Evolutionary conservation across 441 rosid species (phyloP), one percentile per base, ranked within the genome.

Genomic region (Lagerstroemia fauriei): DNA sequence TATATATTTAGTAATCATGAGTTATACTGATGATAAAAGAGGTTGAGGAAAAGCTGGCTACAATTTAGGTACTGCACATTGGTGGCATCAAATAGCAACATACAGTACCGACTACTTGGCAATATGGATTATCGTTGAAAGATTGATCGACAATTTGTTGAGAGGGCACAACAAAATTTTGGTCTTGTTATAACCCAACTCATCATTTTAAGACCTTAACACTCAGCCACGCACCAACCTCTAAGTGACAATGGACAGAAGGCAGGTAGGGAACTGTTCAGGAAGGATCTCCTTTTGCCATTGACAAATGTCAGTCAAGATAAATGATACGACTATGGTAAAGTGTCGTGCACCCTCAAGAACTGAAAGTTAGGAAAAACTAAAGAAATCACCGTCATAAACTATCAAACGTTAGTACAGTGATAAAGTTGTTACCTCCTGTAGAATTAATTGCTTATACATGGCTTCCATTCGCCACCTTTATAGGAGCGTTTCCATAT

Each of bases 401-500:
- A 47, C 75, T 72, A 72, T 6, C n/a, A 17, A 47, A 11, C 47
- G 57, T 29, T 24, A 47, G 24, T 73, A 24, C 20, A 46, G 57
- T 27, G n/a, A 78, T 8, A 78, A 41, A 80, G 83, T 74, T 4
- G 85, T 85, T 95, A 97, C 99, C 98, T 92, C 89, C 93, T 22
- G 86, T 81, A 73, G 97, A 92, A 85, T 83, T 89, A 84, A 88
- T 92, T n/a, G n/a, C n/a, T n/a, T 38, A 92, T 87, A 75, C 96
- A 97, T 0, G 98, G 95, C 78, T 84, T 93, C 98, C 99, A 97
- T 74, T 89, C 95, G 27, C 90, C 90, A 50, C 91, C 90, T 90
- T 90, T 92, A 87, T 91, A 87, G 41, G 94, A 91, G 83, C 90
- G 92, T 89, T 93, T 97, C 98, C 99, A 97, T 85, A 97, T 92